Conservation (phyloP, 2,329 filamentous ascomycete species). For the Aspergillus sp. region DNA sequence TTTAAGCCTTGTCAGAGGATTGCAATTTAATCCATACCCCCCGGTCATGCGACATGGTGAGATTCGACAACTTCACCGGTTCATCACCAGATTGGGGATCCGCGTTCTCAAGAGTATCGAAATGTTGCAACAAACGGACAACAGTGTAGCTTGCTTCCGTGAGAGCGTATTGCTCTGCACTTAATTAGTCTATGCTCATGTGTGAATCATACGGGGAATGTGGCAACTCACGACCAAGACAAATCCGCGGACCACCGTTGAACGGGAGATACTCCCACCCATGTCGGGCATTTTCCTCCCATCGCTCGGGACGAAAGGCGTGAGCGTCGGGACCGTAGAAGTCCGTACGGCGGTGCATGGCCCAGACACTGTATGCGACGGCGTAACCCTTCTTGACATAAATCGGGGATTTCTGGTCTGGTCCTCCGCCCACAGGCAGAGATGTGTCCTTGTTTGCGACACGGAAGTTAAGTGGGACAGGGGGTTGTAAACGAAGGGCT, state of each 20-base stretch:
- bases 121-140: conserved; percentile 31
- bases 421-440: conserved; percentile 49
- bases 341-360: conserved; percentile 61
- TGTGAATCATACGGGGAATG: no score
- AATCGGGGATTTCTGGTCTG: conserved; percentile 51
- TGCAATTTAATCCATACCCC: conserved; percentile 22
- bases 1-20: no score
- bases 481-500: conserved; percentile 38
- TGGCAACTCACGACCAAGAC: conserved; percentile 29
- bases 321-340: conserved; percentile 39
- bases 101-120: conserved; percentile 28
- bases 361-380: conserved; percentile 59
- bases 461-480: conserved; percentile 40
- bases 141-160: conserved; percentile 36
- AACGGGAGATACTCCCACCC: conserved; percentile 35
- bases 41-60: conserved; percentile 26
- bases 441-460: conserved; percentile 35
- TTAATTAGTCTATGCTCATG: no score
- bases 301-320: conserved; percentile 44
- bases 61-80: conserved; percentile 21
- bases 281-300: conserved; percentile 32
- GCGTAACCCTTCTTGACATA: conserved; percentile 57
- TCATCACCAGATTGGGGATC: conserved; percentile 21
- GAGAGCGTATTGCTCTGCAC: conserved; percentile 34
- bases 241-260: conserved; percentile 33